Evolutionary conservation across 495 filamentous ascomycete genomes (phyloP).

Genomic region (Hamigera avellanea): DNA sequence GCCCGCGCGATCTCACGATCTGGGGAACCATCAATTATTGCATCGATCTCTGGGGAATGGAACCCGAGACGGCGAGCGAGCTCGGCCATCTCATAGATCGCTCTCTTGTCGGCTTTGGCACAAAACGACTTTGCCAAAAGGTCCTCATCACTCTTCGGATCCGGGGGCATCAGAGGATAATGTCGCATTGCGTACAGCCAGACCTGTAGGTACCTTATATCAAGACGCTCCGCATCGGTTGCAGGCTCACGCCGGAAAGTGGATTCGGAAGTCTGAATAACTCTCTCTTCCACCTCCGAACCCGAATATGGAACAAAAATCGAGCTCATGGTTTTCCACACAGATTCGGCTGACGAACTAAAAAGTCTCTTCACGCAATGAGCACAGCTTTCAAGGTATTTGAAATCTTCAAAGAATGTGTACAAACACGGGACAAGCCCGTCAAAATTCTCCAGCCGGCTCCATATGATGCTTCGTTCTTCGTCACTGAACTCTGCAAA

Average conservation of each 20-base stretch:
- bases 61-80: slow-evolving; percentile 18
- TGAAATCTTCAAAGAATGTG: slow-evolving; percentile 26
- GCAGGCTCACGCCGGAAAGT: slow-evolving; percentile 3
- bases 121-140: slow-evolving; percentile 10
- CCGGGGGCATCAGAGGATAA: slow-evolving; percentile 13
- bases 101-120: slow-evolving; percentile 13
- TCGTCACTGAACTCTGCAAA: slow-evolving; percentile 16
- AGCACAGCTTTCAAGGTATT: slow-evolving; percentile 15
- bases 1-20: slow-evolving; percentile 19
- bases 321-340: slow-evolving; percentile 5
- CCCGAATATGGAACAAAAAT: slow-evolving; percentile 2
- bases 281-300: background rate
- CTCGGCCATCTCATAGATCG: slow-evolving; percentile 17
- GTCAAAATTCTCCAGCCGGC: slow-evolving; percentile 7
- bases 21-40: slow-evolving; percentile 11
- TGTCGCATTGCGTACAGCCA: slow-evolving; percentile 17
- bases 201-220: slow-evolving; percentile 14
- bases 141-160: slow-evolving; percentile 13
- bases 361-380: slow-evolving; percentile 18
- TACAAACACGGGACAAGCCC: slow-evolving; percentile 19
- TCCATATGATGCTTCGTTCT: slow-evolving; percentile 13
- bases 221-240: slow-evolving; percentile 4
- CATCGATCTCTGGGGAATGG: slow-evolving; percentile 10
- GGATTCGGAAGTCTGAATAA: slow-evolving; percentile 18
- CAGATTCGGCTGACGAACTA: slow-evolving; percentile 1